Base-by-base conservation (phyloP, 75 land plant genomes). In the Ceratopteris richardii region DNA sequence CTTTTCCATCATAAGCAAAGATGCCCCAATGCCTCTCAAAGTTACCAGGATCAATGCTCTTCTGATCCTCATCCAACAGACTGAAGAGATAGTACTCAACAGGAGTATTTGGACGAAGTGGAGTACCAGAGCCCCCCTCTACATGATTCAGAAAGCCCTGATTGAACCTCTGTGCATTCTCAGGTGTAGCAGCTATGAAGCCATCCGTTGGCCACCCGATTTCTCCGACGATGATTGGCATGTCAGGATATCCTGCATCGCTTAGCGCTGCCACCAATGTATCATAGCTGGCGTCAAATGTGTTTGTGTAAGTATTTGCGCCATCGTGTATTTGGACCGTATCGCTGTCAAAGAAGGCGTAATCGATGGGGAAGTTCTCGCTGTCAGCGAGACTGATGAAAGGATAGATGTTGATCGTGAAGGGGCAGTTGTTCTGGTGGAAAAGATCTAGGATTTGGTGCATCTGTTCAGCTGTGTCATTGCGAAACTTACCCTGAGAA, bases 21-120 rank as follows among this genome's bases (percentile, higher is more conserved):
- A 81, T 17, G 20, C 84, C 84, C 84, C 84, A 81, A 41, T 77
- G 81, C 16, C 84, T 48, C 64, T 81, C 84, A 54, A 81, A 81
- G 66, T 66, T 73, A 3, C 84, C 84, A 12, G 84, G 81, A 7
- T 44, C 51, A 22, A 72, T 57, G 67, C 77, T 69, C 56, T 81
- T 81, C 43, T 41, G 58, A 55, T 81, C 81, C 73, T 81, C 84
- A 47, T 81, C 84, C 29, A 77, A 30, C 29, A 81, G 57, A 13
- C 67, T 60, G 54, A 81, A 81, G 23, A 81, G 13, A 64, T 77
- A 81, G 18, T 62, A 54, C 3, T 73, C 74, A 17, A 80, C 63
- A 18, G 69, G 39, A 26, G 31, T 21, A 16, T 57, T 37, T 2
- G 71, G 70, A 29, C 82, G 54, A 26, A 69, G 66, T 10, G 84